A percentile compares a stretch with the other conserved stretches of the same genome.
Conservation (phyloP, 1,284 basidiomycete species). For the Austroboletus niveus region DNA sequence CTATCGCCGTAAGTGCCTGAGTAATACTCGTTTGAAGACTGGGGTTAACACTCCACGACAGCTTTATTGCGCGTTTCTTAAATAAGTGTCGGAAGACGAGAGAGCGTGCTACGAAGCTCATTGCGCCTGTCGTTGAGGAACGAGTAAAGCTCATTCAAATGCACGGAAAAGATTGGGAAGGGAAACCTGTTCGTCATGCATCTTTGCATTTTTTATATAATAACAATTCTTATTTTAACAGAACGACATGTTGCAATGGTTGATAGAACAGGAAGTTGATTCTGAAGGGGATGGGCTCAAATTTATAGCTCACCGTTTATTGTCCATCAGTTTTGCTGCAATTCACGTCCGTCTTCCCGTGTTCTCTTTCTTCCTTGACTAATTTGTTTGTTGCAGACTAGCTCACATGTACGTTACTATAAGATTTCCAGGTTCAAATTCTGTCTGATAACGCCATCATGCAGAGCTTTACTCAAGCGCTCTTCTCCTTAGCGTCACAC, state of each 20-base stretch:
- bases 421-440: neutral
- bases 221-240: slow-evolving; percentile 12
- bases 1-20: slow-evolving; percentile 37
- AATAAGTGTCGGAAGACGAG: neutral
- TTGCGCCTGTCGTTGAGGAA: slow-evolving; percentile 38
- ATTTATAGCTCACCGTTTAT: slow-evolving; percentile 31
- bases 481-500: slow-evolving; percentile 37
- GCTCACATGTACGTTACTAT: slow-evolving; percentile 6
- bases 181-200: slow-evolving; percentile 34
- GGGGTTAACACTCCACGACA: neutral
- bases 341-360: slow-evolving; percentile 28
- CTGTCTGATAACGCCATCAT: neutral
- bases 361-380: neutral
- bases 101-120: slow-evolving; percentile 22
- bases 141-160: slow-evolving; percentile 31
- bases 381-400: slow-evolving; percentile 3
- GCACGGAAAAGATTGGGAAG: slow-evolving; percentile 37
- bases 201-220: neutral
- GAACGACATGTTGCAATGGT: neutral
- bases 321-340: slow-evolving; percentile 38
- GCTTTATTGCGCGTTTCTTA: neutral
- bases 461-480: slow-evolving; percentile 34
- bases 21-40: neutral
- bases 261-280: neutral
- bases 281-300: slow-evolving; percentile 3